Evolutionary conservation across 345 rosid genomes (phyloP).

Genomic region (Populus simonii): DNA sequence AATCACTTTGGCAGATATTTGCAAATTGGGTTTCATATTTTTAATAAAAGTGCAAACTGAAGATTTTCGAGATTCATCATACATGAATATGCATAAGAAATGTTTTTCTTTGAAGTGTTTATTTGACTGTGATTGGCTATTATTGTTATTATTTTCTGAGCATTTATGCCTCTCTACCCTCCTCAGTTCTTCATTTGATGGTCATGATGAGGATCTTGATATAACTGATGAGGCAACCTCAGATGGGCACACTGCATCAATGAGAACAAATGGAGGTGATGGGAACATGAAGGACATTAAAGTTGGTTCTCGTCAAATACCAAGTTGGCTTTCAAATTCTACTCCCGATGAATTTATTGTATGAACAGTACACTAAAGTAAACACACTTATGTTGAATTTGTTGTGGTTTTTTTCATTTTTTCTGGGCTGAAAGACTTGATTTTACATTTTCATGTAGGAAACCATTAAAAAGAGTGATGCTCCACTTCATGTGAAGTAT

Average conservation of each 20-base stretch:
- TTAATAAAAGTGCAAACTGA: background rate
- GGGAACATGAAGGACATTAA: constrained; percentile 41
- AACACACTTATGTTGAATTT: constrained; percentile 10
- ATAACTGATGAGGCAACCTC: constrained; percentile 49
- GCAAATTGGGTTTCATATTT: background rate
- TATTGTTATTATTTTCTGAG: constrained; percentile 4
- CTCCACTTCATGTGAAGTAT: constrained; percentile 87
- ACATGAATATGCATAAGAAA: background rate
- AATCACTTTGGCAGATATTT: background rate
- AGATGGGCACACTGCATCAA: constrained; percentile 40
- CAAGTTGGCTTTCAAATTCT: constrained; percentile 81
- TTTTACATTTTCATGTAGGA: constrained; percentile 50
- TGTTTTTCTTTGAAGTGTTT: background rate
- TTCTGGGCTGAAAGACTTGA: constrained; percentile 19
- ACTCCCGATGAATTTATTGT: constrained; percentile 94
- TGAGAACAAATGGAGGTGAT: constrained; percentile 54
- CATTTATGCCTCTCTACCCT: constrained; percentile 10
- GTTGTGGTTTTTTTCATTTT: constrained; percentile 15
- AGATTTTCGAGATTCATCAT: background rate
- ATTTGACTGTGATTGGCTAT: background rate
- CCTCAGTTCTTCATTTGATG: constrained; percentile 82
- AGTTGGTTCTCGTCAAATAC: constrained; percentile 53
- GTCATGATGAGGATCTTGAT: constrained; percentile 71
- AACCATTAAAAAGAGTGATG: constrained; percentile 77
- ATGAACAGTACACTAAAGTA: constrained; percentile 27